These are phyloP conservation scores for Magnolia officinalis DNA, from an alignment of 164 flowering plant genomes.

Conservation along the genomic window DNA sequence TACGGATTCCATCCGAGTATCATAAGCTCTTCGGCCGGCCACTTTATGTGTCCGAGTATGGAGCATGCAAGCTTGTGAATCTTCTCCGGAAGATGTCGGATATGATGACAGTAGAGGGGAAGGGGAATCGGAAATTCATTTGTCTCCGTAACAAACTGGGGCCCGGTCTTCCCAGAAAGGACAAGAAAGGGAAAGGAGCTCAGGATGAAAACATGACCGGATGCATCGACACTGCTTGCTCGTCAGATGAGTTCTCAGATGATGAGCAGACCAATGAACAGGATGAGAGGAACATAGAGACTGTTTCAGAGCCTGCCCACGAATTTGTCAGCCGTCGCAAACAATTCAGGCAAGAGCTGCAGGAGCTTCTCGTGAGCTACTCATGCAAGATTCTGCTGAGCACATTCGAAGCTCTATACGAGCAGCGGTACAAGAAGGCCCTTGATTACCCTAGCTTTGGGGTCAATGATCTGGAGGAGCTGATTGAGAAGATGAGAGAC, in stretches of 20 bases:
- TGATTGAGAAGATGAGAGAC: constrained; percentile 67
- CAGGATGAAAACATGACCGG: constrained; percentile 36
- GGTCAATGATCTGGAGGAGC: constrained; percentile 58
- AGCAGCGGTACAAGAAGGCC: constrained; percentile 75
- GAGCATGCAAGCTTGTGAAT: constrained; percentile 68
- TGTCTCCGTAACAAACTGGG: constrained; percentile 45
- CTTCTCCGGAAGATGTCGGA: constrained; percentile 83
- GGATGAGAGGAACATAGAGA: constrained; percentile 25
- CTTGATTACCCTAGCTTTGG: constrained; percentile 58
- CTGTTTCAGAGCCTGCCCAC: constrained; percentile 6
- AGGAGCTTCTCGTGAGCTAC: constrained; percentile 90
- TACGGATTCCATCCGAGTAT: constrained; percentile 72
- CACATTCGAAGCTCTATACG: constrained; percentile 66
- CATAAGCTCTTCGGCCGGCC: constrained; percentile 72
- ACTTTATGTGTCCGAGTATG: constrained; percentile 74
- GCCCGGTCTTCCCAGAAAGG: constrained; percentile 45
- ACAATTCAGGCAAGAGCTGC: constrained; percentile 65
- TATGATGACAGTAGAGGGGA: constrained; percentile 53
- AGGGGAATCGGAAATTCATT: constrained; percentile 63
- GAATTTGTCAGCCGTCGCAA: constrained; percentile 31
- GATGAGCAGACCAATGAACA: constrained; percentile 43
- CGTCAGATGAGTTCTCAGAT: constrained; percentile 74
- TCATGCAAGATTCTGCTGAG: constrained; percentile 56
- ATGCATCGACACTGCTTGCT: constrained; percentile 26
- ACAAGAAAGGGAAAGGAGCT: constrained; percentile 49